Evolutionary conservation across 1,284 basidiomycete genomes (phyloP), one percentile per base, ranked within the genome.

Genomic region (Tylopilus orsonianus): DNA sequence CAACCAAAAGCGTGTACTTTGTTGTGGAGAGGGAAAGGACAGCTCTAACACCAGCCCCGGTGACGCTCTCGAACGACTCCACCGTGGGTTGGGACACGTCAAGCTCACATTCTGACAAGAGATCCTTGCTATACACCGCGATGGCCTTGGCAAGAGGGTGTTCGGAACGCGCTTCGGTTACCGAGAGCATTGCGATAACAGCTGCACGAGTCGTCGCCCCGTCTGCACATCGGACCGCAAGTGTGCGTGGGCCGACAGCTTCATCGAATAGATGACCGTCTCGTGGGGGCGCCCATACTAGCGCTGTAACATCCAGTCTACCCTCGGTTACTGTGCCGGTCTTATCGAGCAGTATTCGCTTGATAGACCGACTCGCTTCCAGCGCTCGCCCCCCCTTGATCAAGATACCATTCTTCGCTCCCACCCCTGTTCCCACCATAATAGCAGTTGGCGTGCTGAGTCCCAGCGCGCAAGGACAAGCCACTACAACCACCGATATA

Each of bases 391-490:
- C 97, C 37, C 97, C 95, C 67, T 99, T 99, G 81, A 99, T 98
- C 41, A 99, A 73, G 55, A 99, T 99, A 0, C 97, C 97, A 62
- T 98, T 94, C 74, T 90, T 81, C 10, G 97, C 97, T 2, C 97
- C 97, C 46, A 99, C 87, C 0, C 97, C 97, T 0, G 97, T 99
- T 24, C 97, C 97, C 33, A 99, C 97, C 97, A 99, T 99, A 69
- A 99, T 95, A 1, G 97, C 97, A 0, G 97, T 99, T 0, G 97
- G 97, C 0, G 97, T 99, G 50, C 90, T 92, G 46, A 99, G 79
- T 3, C 97, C 97, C 23, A 99, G 79, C 0, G 97, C 97, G 65
- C 97, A 99, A 0, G 97, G 97, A 67, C 97, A 99, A 4, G 97
- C 97, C 48, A 99, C 95, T 37, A 99, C 97, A 49, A 99, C 83